phyloP scores from a whole-genome alignment of 2,329 filamentous ascomycete species.

The Ambrosiella cleistominuta region DNA sequence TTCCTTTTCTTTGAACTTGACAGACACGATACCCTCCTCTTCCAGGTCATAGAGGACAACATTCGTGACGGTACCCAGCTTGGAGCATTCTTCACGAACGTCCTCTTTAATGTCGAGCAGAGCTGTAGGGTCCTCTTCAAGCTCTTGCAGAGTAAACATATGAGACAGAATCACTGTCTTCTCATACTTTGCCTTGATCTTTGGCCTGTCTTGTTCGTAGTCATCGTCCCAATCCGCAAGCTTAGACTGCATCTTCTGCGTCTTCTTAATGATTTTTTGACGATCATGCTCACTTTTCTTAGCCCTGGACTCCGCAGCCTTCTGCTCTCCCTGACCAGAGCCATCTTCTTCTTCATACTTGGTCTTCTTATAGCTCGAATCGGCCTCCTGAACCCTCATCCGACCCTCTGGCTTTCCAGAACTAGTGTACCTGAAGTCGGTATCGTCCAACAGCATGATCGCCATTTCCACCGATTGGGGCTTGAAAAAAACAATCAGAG shows the following conservation, averaged over 20 bases:
- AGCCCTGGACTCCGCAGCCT: conserved; percentile 20
- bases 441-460: conserved; percentile 64
- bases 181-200: conserved; percentile 39
- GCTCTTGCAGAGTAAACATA: conserved; percentile 78
- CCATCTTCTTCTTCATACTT: conserved; percentile 40
- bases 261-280: conserved; percentile 79
- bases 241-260: conserved; percentile 78
- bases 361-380: conserved; percentile 80
- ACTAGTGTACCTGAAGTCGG: conserved; percentile 52
- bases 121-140: conserved; percentile 68
- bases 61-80: conserved; percentile 75
- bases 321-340: conserved; percentile 21
- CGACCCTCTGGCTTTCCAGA: conserved; percentile 38
- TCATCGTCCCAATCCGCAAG: conserved; percentile 94
- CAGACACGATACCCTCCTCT: conserved; percentile 63
- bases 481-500: conserved; percentile 84
- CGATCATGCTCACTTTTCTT: conserved; percentile 50
- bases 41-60: conserved; percentile 83
- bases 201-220: conserved; percentile 32
- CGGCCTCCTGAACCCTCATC: conserved; percentile 71
- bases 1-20: conserved; percentile 58
- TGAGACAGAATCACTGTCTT: conserved; percentile 77
- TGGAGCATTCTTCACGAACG: conserved; percentile 74
- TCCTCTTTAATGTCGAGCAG: conserved; percentile 89
- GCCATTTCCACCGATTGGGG: conserved; percentile 81